These are phyloP conservation scores for Cladophialophora exuberans DNA, from an alignment of 2,329 filamentous ascomycete species.

Conservation along the genomic window DNA sequence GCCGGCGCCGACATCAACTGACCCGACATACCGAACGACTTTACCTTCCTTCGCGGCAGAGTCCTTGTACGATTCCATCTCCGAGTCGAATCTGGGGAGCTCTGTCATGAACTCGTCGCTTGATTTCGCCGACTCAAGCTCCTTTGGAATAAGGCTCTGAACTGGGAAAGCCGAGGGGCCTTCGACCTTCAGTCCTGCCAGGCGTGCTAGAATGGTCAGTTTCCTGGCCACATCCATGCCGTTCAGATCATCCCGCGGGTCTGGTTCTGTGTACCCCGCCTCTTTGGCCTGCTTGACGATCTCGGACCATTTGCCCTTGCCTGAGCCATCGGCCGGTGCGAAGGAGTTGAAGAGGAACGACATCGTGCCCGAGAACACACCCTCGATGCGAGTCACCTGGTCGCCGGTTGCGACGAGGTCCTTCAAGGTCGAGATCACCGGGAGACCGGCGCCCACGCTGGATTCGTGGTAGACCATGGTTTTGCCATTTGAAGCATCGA, in stretches of 20 bases:
- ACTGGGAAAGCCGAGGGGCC: conserved; percentile 89
- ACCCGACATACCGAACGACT: conserved; percentile 91
- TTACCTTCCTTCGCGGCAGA: conserved; percentile 85
- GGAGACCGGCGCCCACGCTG: conserved; percentile 88
- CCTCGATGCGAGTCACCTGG: conserved; percentile 87
- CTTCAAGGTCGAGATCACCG: conserved; percentile 89
- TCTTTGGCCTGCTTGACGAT: conserved; percentile 92
- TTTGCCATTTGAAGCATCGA: conserved; percentile 48
- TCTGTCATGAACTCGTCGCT: conserved; percentile 84
- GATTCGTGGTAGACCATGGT: conserved; percentile 94
- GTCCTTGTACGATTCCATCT: conserved; percentile 88
- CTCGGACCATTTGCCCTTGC: conserved; percentile 78
- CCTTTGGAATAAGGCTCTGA: conserved; percentile 86
- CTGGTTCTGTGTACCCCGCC: conserved; percentile 88
- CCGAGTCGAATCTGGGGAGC: conserved; percentile 79
- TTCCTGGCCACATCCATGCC: conserved; percentile 92
- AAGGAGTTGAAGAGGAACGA: conserved; percentile 98
- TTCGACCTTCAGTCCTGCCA: conserved; percentile 79
- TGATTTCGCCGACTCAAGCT: conserved; percentile 74
- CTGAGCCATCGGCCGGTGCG: conserved; percentile 74
- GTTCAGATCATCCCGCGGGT: conserved; percentile 84
- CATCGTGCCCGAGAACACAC: conserved; percentile 97
- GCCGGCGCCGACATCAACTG: conserved; percentile 80
- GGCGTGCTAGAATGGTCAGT: conserved; percentile 86
- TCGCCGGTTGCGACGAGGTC: conserved; percentile 96